Evolutionary conservation across 2,329 filamentous ascomycete genomes (phyloP).

Genomic region (Aspergillus spinulosporus): DNA sequence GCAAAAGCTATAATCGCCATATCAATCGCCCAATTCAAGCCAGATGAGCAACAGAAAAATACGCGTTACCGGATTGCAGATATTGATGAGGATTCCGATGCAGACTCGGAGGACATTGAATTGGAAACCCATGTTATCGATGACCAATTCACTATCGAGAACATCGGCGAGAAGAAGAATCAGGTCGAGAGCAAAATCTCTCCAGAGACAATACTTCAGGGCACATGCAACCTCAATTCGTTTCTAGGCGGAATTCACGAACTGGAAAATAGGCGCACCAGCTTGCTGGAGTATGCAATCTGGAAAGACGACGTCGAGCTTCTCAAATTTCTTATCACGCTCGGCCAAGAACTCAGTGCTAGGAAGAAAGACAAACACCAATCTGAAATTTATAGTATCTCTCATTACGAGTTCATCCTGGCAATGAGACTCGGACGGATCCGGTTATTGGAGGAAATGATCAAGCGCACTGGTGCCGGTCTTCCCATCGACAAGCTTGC

Average conservation of each 20-base stretch:
- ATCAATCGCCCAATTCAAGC: constrained; percentile 65
- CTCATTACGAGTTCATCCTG: constrained; percentile 34
- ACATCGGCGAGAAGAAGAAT: constrained; percentile 68
- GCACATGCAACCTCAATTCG: constrained; percentile 35
- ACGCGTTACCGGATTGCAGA: constrained; percentile 35
- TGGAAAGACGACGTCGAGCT: constrained; percentile 54
- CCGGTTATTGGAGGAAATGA: constrained; percentile 54
- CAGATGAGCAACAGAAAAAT: constrained; percentile 54
- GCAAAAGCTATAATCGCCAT: constrained; percentile 71
- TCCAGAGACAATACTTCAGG: constrained; percentile 56
- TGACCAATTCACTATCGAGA: constrained; percentile 71
- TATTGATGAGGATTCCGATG: constrained; percentile 39
- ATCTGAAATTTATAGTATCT: constrained; percentile 19
- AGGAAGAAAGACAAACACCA: constrained; percentile 11
- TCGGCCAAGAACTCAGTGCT: constrained; percentile 36
- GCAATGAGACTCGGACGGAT: constrained; percentile 46
- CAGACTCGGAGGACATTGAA: constrained; percentile 25
- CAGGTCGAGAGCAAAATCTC: constrained; percentile 65
- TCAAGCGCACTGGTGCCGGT: constrained; percentile 66
- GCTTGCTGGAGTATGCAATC: constrained; percentile 50
- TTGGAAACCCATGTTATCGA: constrained; percentile 58
- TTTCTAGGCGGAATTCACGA: constrained; percentile 21
- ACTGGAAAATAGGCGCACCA: neutral
- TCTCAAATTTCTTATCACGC: constrained; percentile 60
- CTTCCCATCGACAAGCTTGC: constrained; percentile 68